Conservation (phyloP, 140 eudicot genomes). For the Anethum foeniculum region DNA sequence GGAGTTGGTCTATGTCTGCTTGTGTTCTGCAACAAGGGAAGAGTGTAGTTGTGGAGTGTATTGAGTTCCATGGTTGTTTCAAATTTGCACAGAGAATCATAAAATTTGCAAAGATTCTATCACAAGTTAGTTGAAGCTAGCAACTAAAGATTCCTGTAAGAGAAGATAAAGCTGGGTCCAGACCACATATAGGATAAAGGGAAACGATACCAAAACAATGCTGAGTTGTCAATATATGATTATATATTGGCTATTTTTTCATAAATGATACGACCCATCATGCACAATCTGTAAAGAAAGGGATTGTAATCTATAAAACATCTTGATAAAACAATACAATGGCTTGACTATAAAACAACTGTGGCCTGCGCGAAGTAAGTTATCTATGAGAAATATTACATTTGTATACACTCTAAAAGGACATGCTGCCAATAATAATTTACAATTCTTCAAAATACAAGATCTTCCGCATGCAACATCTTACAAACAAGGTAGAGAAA, state of each 20-base stretch:
- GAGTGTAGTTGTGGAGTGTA: slow-evolving; percentile 34
- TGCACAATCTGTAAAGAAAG: too few relatives aligned
- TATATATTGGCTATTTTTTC: too few relatives aligned
- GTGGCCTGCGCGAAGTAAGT: not conserved
- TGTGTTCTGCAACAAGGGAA: slow-evolving; percentile 56
- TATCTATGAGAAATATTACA: not conserved
- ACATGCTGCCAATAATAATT: not conserved
- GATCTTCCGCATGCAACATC: not conserved
- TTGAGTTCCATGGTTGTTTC: slow-evolving; percentile 62
- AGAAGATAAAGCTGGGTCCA: too few relatives aligned
- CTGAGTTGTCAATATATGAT: too few relatives aligned
- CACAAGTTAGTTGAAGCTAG: not conserved
- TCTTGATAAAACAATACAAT: not conserved
- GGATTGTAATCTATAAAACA: too few relatives aligned
- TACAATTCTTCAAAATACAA: not conserved
- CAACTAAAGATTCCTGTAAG: too few relatives aligned
- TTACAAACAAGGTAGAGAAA: not conserved
- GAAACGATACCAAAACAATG: too few relatives aligned
- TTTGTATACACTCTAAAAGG: not conserved
- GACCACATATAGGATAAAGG: too few relatives aligned
- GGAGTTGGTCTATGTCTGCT: slow-evolving; percentile 54
- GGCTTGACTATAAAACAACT: not conserved
- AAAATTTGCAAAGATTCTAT: not conserved
- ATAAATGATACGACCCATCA: too few relatives aligned
- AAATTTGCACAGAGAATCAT: slow-evolving; percentile 37